These are phyloP conservation scores for Hypoxylon sp. DNA, from an alignment of 2,329 filamentous ascomycete genomes.

Conservation along the genomic window DNA sequence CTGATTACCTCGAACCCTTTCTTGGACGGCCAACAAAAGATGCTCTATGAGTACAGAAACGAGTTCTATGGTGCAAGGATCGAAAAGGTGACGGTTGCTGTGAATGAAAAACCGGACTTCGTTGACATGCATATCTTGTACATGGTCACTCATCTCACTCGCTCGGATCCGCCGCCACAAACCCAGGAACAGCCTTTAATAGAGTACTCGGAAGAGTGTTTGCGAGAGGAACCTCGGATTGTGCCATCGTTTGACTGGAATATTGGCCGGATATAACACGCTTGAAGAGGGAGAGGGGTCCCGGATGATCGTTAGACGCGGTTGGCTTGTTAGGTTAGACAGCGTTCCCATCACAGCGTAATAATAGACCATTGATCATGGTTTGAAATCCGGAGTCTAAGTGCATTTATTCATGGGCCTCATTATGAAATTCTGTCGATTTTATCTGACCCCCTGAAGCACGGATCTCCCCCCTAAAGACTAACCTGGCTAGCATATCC, in stretches of 20 bases:
- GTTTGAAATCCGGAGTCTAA: neutral
- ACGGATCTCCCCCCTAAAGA: too few relatives aligned
- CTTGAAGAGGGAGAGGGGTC: too few relatives aligned
- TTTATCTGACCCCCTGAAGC: too few relatives aligned
- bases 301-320: neutral
- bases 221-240: neutral
- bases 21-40: conserved; percentile 26
- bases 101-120: neutral
- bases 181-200: neutral
- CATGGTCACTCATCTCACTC: conserved; percentile 26
- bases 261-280: neutral
- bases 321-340: neutral
- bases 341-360: conserved; percentile 13
- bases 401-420: neutral
- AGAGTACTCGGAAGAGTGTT: neutral
- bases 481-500: too few relatives aligned
- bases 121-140: conserved; percentile 8
- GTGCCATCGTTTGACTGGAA: neutral
- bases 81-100: conserved; percentile 12
- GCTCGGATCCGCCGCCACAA: neutral
- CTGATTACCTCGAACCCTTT: conserved; percentile 22
- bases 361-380: neutral
- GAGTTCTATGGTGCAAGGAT: conserved; percentile 24
- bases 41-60: conserved; percentile 21
- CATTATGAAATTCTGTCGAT: neutral